phyloP scores from a whole-genome alignment of 1,284 basidiomycete genomes.

The Heterobasidion occidentale region DNA sequence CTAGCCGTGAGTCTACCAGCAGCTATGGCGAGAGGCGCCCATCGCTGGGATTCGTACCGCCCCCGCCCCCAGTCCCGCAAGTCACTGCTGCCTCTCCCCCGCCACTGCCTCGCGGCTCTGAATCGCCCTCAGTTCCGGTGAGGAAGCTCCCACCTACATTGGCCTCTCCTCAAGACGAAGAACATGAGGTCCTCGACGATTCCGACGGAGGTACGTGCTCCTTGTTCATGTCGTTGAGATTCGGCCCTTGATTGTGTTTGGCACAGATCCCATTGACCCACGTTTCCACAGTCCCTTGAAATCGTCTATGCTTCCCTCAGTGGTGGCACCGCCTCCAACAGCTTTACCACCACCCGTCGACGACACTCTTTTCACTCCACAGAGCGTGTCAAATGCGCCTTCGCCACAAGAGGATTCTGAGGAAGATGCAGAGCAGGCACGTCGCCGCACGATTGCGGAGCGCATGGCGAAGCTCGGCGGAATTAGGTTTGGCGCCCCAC shows the following conservation, averaged over 20 bases:
- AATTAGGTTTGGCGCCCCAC: conserved; percentile 57
- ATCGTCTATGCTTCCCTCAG: conserved; percentile 1
- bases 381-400: not conserved
- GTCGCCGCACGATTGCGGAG: conserved; percentile 64
- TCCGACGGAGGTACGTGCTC: conserved; percentile 47
- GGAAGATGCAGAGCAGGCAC: conserved; percentile 40
- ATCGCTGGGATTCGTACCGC: not conserved
- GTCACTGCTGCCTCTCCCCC: not conserved
- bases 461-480: conserved; percentile 75
- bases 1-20: not conserved
- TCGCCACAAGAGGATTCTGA: conserved; percentile 13
- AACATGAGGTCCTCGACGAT: conserved; percentile 46
- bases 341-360: not conserved
- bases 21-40: not conserved
- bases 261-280: conserved; percentile 60
- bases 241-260: not conserved
- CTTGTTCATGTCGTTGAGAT: not conserved
- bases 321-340: conserved; percentile 2
- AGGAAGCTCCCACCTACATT: not conserved
- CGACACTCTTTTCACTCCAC: not conserved
- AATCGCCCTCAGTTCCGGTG: not conserved
- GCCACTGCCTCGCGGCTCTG: not conserved
- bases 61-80: not conserved
- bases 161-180: conserved; percentile 3
- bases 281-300: conserved; percentile 35